Evolutionary conservation across 2,329 filamentous ascomycete genomes (phyloP), one percentile per base, ranked within the genome.

Genomic region (Penicillium hesseltinei): DNA sequence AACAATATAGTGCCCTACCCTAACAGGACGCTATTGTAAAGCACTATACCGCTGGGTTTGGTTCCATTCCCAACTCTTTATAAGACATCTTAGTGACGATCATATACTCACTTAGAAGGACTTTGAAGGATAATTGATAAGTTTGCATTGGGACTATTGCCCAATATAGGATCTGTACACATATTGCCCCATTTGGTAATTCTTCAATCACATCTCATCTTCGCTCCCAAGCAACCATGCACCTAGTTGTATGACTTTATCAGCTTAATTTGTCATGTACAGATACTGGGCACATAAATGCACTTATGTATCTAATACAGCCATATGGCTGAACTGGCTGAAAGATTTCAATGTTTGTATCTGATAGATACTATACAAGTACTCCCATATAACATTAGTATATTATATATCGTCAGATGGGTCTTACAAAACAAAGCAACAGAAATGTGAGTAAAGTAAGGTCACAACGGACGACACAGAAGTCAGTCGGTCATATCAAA

Each of bases 1-100:
- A 31, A n/a, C 5, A 5, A 7, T 29, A 45, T 2, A 45, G 11
- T 6, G 8, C 10, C 4, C n/a, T 31, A 4, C 43, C 31, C n/a
- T 31, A 45, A 31, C 27, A 1, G 43, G 8, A 13, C 17, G 10
- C n/a, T n/a, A 31, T 27, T 45, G 43, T 2, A 31, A 10, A 15
- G 43, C 11, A 45, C 10, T 45, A 29, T 45, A 31, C 43, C 27
- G 27, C n/a, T 31, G 31, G 27, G n/a, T 4, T 19, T 27, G 1
- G 29, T 3, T 0, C 17, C 10, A 3, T 19, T 10, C 2, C 2
- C 2, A 4, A 31, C 8, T 7, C 7, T 6, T 1, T 2, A 8
- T 2, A 11, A 10, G n/a, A 0, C 5, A 19, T 31, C 3, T 5
- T 45, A 21, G 19, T 13, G 17, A 7, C 3, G 27, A 21, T 31